Base-by-base conservation (phyloP, 1,284 basidiomycete species). In the Ustilago shanxiensis region DNA sequence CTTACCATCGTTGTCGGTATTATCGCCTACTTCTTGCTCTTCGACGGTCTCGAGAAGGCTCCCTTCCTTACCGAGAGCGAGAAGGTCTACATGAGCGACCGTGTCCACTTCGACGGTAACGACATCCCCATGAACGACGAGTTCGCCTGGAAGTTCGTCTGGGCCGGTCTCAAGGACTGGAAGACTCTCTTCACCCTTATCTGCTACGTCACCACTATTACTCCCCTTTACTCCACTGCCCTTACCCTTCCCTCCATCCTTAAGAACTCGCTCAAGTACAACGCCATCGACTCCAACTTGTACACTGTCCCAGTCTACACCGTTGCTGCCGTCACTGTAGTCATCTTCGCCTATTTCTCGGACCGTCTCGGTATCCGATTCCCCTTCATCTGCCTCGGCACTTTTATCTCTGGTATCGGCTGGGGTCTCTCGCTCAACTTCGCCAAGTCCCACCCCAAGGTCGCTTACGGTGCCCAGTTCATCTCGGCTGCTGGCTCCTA, bases 281-380 rank as follows among this genome's bases (percentile, higher is more conserved):
- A 77, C 63, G 24, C 78, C 8, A 59, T 82, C 50, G 51, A 74
- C 44, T 59, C 75, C 58, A 81, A 82, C 66, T 61, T 86, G 74
- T 87, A 87, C 86, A 87, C 87, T 1, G 87, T 87, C 3, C 87
- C 87, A 20, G 87, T 88, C 70, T 88, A 88, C 80, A 62, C 77
- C 14, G 87, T 87, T 57, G 84, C 87, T 1, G 81, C 87, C 9
- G 60, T 83, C 55, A 80, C 86, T 52, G 82, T 86, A 13, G 67
- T 87, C 39, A 26, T 78, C 33, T 78, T 79, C 26, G 77, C 77
- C 47, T 79, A 72, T 62, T 60, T 60, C 41, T 61, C 73, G 35
- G 79, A 80, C 76, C 69, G 67, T 47, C 45, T 70, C 39, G 63
- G 69, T 29, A 71, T 72, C 57, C 64, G 79, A 18, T 66, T 76